phyloP scores from a whole-genome alignment of 2,329 filamentous ascomycete species.

The Aspergillus carbonarius region DNA sequence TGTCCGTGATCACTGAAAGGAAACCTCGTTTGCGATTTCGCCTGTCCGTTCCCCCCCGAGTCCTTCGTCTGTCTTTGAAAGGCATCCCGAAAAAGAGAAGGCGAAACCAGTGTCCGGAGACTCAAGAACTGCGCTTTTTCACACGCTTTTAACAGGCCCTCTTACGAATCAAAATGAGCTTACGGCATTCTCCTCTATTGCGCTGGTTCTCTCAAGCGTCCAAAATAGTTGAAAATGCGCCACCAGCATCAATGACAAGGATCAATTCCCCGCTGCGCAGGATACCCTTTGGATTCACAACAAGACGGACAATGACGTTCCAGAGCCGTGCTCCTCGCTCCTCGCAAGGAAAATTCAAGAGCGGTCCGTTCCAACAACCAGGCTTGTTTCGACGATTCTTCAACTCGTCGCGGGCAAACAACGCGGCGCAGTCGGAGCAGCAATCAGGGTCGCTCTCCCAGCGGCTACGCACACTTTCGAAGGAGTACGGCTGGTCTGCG shows the following conservation, averaged over 20 bases:
- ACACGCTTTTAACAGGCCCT: neutral
- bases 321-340: neutral
- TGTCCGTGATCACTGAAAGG: neutral
- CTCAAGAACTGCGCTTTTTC: neutral
- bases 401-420: constrained; percentile 25
- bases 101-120: neutral
- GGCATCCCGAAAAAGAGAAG: neutral
- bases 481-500: constrained; percentile 92
- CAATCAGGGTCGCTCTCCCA: constrained; percentile 59
- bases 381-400: constrained; percentile 20
- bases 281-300: neutral
- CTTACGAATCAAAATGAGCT: constrained; percentile 7
- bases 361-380: neutral
- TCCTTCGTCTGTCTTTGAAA: neutral
- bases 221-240: constrained; percentile 12
- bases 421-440: constrained; percentile 21
- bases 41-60: neutral
- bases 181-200: constrained; percentile 13
- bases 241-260: constrained; percentile 5
- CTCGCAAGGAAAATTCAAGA: neutral
- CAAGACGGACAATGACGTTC: neutral
- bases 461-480: constrained; percentile 76
- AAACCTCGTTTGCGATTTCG: neutral
- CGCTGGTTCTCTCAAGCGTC: constrained; percentile 24
- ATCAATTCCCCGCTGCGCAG: neutral